A percentile compares a stretch with the other conserved stretches of the same genome.
phyloP scores from a whole-genome alignment of 2,329 filamentous ascomycete genomes.

The Cladophialophora psammophila region DNA sequence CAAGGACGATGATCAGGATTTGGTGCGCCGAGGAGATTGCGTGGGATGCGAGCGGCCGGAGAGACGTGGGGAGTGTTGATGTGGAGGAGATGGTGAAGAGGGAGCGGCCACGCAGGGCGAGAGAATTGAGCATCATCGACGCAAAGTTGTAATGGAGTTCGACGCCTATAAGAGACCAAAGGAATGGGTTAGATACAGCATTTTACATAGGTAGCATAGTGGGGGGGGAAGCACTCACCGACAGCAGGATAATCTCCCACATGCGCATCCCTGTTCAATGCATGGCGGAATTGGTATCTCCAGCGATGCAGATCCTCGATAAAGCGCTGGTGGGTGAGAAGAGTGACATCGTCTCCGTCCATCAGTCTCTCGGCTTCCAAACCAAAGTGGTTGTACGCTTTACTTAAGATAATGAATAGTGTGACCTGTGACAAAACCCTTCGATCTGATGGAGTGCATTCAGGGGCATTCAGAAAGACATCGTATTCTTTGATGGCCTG shows the following conservation, averaged over 20 bases:
- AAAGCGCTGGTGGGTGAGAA: constrained; percentile 57
- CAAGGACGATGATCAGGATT: constrained; percentile 56
- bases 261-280: constrained; percentile 36
- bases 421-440: constrained; percentile 66
- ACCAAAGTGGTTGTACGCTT: constrained; percentile 64
- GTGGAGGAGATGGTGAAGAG: constrained; percentile 53
- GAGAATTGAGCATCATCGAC: constrained; percentile 60
- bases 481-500: constrained; percentile 65
- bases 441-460: constrained; percentile 62
- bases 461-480: constrained; percentile 60
- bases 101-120: constrained; percentile 51
- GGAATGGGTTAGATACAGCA: not conserved
- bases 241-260: constrained; percentile 41
- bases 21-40: constrained; percentile 58
- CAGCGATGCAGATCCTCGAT: constrained; percentile 61
- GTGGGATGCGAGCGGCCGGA: constrained; percentile 48
- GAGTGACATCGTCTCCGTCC: constrained; percentile 37
- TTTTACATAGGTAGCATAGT: too few species aligned
- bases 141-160: constrained; percentile 62
- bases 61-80: constrained; percentile 33
- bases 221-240: constrained; percentile 27
- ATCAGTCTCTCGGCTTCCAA: constrained; percentile 51
- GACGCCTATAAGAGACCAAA: constrained; percentile 49
- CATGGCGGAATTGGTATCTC: constrained; percentile 57
- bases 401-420: constrained; percentile 65